Conservation (phyloP, 208 protist species). For the Leishmania guyanensis region DNA sequence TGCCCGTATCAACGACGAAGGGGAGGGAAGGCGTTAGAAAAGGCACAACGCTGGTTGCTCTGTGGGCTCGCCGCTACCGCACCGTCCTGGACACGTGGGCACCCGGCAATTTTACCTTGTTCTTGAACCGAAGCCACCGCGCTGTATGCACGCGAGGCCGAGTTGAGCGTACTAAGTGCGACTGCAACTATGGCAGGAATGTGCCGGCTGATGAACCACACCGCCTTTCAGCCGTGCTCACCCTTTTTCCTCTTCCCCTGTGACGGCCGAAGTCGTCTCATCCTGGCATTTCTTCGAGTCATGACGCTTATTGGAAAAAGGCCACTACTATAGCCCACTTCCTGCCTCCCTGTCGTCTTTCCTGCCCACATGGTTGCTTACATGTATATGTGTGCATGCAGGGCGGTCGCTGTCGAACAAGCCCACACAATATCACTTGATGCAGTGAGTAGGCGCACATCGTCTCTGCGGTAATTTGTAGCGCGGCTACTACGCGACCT, state of each 20-base stretch:
- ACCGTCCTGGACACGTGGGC: not conserved
- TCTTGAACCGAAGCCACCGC: not conserved
- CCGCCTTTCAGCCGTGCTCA: not conserved
- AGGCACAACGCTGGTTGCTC: too few relatives aligned
- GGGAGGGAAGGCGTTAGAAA: not conserved
- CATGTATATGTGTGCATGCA: not conserved
- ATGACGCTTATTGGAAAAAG: not conserved
- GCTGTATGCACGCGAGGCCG: not conserved
- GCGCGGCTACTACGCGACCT: not conserved
- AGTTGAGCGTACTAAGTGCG: not conserved
- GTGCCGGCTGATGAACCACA: not conserved
- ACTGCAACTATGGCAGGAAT: not conserved
- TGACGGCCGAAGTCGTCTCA: not conserved
- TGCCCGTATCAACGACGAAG: not conserved
- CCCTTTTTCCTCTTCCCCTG: not conserved
- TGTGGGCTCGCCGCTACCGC: not conserved
- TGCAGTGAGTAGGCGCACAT: not conserved
- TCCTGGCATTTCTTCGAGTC: not conserved
- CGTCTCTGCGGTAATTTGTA: not conserved
- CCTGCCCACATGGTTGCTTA: not conserved
- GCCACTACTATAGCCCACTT: not conserved
- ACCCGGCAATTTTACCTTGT: not conserved
- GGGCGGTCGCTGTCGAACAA: not conserved
- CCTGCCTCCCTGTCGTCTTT: not conserved
- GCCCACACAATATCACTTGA: not conserved